Percentiles rank a stretch among this genome's conserved stretches.
These are phyloP conservation scores for Metschnikowia henanensis DNA, from an alignment of 805 yeast species.

Conservation along the genomic window DNA sequence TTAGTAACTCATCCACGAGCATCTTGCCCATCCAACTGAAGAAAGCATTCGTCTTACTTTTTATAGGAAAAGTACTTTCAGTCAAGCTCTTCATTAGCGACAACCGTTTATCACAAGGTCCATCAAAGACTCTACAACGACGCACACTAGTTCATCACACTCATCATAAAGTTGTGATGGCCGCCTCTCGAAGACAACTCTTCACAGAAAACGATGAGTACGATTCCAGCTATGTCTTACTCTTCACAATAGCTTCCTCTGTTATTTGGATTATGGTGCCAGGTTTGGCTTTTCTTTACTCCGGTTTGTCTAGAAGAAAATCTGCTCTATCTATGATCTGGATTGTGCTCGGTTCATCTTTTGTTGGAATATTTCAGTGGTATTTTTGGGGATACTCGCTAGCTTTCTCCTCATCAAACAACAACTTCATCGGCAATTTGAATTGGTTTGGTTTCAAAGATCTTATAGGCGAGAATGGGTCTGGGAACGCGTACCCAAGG, in stretches of 20 bases:
- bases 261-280: conserved; percentile 91
- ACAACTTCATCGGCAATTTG: conserved; percentile 86
- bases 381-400: conserved; percentile 97
- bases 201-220: conserved; percentile 35
- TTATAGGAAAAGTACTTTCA: no score
- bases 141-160: no score
- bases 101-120: no score
- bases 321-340: conserved; percentile 87
- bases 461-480: conserved; percentile 50
- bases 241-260: conserved; percentile 61
- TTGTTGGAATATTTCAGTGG: conserved; percentile 86
- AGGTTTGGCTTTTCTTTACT: conserved; percentile 88
- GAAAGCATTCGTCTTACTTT: no score
- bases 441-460: conserved; percentile 79
- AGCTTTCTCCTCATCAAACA: conserved; percentile 80
- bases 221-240: conserved; percentile 19
- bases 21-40: no score
- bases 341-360: conserved; percentile 70
- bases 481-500: conserved; percentile 64
- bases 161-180: conserved; percentile 11
- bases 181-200: conserved; percentile 31
- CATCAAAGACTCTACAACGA: no score
- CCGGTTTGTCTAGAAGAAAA: conserved; percentile 88
- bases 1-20: no score
- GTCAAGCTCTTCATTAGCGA: no score